Percentiles rank a stretch among this genome's conserved stretches.
phyloP scores from a whole-genome alignment of 192 early-diverging fungal species.

The Backusella mclennaniae region DNA sequence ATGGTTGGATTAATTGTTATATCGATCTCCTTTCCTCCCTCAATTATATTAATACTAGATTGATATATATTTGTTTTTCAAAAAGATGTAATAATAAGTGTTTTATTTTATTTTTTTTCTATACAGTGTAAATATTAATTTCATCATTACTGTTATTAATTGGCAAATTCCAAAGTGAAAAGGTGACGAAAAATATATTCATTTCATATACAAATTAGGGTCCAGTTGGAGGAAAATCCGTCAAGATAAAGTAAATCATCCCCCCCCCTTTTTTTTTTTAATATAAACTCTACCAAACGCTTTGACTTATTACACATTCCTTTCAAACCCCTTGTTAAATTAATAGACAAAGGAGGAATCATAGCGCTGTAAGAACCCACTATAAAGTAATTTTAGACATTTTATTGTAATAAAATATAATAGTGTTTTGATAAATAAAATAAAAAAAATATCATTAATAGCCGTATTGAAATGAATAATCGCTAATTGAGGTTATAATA shows the following conservation, averaged over 20 bases:
- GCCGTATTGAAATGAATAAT: neutral
- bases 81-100: neutral
- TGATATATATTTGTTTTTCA: slow-evolving; percentile 3
- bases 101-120: neutral
- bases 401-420: neutral
- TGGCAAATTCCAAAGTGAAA: slow-evolving; percentile 2
- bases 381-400: neutral
- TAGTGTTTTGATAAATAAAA: neutral
- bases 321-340: slow-evolving; percentile 1
- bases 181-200: neutral
- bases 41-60: slow-evolving; percentile 7
- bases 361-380: neutral
- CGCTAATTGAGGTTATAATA: neutral
- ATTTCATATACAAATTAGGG: neutral
- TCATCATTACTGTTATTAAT: slow-evolving; percentile 2
- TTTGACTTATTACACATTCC: slow-evolving; percentile 6
- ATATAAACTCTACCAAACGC: neutral
- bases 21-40: neutral
- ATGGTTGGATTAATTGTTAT: neutral
- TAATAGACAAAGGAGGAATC: neutral
- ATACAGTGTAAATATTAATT: neutral
- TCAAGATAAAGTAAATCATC: neutral
- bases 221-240: neutral
- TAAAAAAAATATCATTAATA: neutral
- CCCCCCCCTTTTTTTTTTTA: neutral